Evolutionary conservation across 108 stramenopile genomes (phyloP), one percentile per base, ranked within the genome.

Genomic region (Pseudonitzschia delicatissima): DNA sequence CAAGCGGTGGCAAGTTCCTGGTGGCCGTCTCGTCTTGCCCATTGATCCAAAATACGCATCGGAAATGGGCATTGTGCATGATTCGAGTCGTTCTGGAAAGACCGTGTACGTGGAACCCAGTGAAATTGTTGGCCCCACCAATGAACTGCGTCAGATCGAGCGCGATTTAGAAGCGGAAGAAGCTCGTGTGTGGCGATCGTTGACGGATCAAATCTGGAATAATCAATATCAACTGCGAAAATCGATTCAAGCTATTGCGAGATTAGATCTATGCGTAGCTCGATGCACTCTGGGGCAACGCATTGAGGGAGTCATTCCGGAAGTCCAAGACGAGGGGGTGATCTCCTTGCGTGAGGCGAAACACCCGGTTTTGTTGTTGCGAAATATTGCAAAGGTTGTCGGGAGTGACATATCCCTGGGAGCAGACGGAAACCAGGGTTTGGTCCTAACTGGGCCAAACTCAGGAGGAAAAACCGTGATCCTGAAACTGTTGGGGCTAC

Each of bases 391-490:
- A 9, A 86, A 80, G 31, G 82, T 89, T 29, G 93, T 96, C 40
- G 94, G 92, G 6, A 94, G 88, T 75, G 90, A 92, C 72, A 77
- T 95, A 45, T 81, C 86, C 44, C 66, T 97, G 50, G 94, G 93
- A 25, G 66, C 60, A 8, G 77, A 74, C 64, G 79, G 78, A 26
- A 88, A 93, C 61, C 87, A 81, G 60, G 93, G 93, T 0, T 57
- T 97, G 31, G 87, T 97, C 21, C 48, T 97, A 62, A 95, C 95
- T 7, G 96, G 96, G 17, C 95, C 96, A 36, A 97, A 97, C 71
- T 76, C 80, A 13, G 97, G 96, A 32, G 97, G 97, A 18, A 96
- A 98, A 62, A 96, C 96, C 12, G 82, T 96, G 15, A 90, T 95
- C 64, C 68, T 98, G 44, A 98, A 98, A 69, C 74, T 96, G 13